A percentile compares a stretch with the other conserved stretches of the same genome.
Evolutionary conservation across 192 early-diverging fungal species (phyloP).

Genomic region (Ambispora gerdemannii): DNA sequence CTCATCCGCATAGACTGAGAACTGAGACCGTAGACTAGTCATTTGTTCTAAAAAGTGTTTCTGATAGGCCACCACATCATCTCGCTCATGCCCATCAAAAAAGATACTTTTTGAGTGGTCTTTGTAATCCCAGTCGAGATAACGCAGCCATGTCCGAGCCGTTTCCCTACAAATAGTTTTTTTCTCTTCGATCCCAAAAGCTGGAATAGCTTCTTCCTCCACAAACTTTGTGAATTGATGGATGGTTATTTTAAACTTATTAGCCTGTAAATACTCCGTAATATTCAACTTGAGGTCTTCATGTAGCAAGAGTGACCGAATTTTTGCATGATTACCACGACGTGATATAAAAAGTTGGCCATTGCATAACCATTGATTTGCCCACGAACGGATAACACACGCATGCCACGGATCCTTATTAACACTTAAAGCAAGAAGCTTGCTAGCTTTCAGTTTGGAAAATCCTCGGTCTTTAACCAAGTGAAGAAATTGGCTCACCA

Average conservation of each 20-base stretch:
- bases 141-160: neutral
- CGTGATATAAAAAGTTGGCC: conserved; percentile 1
- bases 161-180: neutral
- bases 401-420: neutral
- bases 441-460: neutral
- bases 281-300: conserved; percentile 9
- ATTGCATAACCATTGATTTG: conserved; percentile 3
- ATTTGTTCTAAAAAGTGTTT: neutral
- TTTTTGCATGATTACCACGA: conserved; percentile 6
- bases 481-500: neutral
- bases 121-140: neutral
- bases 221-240: conserved; percentile 4
- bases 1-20: neutral
- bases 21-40: neutral
- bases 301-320: neutral
- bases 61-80: neutral
- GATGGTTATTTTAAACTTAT: conserved; percentile 10
- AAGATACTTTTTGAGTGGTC: conserved; percentile 11
- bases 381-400: neutral
- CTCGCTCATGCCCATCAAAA: conserved; percentile 7
- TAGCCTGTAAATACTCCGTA: conserved; percentile 7
- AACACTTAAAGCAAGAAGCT: neutral
- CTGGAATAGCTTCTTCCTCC: neutral
- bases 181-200: conserved; percentile 16
- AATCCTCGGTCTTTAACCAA: neutral